These are phyloP conservation scores for Wallemia mellicola DNA, from an alignment of 1,284 basidiomycete species.

Conservation along the genomic window DNA sequence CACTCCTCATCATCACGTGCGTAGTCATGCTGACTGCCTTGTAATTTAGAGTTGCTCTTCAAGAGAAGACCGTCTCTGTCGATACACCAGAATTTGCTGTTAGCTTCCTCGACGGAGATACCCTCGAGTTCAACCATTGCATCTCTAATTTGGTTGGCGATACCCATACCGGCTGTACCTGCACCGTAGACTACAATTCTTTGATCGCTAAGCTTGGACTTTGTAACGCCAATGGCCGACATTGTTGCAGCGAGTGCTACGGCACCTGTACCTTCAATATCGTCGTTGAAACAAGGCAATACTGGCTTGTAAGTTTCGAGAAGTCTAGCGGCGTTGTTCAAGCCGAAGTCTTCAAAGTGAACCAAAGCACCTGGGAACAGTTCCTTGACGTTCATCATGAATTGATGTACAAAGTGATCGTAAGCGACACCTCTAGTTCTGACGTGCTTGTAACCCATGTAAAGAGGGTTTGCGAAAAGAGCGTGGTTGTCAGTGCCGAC, in stretches of 20 bases:
- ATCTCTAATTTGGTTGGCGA: slow-evolving; percentile 36
- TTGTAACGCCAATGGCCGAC: slow-evolving; percentile 1
- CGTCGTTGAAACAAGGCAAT: slow-evolving; percentile 12
- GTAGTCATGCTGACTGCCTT: slow-evolving; percentile 9
- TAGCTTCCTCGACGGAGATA: slow-evolving; percentile 28
- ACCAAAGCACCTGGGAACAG: slow-evolving; percentile 5
- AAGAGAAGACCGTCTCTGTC: slow-evolving; percentile 1
- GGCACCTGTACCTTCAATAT: slow-evolving; percentile 12
- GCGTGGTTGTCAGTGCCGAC: slow-evolving; percentile 5
- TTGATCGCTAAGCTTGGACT: slow-evolving; percentile 29
- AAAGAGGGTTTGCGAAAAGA: slow-evolving; percentile 5
- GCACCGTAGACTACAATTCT: slow-evolving; percentile 48
- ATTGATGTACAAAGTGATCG: slow-evolving; percentile 5
- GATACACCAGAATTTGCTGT: slow-evolving; percentile 26
- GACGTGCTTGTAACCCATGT: slow-evolving; percentile 5
- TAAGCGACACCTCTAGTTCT: slow-evolving; percentile 3
- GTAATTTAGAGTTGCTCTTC: not conserved
- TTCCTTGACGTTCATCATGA: slow-evolving; percentile 2
- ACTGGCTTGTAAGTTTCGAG: not conserved
- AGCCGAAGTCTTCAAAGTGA: slow-evolving; percentile 7
- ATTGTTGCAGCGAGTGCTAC: slow-evolving; percentile 2
- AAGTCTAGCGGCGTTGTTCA: not conserved
- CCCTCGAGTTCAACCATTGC: slow-evolving; percentile 30
- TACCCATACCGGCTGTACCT: slow-evolving; percentile 53
- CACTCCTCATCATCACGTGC: slow-evolving; percentile 18